Percentiles rank a stretch among this genome's conserved stretches.
Conservation (phyloP, 768 basidiomycete species). For the Tylopilus vinaceipallidus region DNA sequence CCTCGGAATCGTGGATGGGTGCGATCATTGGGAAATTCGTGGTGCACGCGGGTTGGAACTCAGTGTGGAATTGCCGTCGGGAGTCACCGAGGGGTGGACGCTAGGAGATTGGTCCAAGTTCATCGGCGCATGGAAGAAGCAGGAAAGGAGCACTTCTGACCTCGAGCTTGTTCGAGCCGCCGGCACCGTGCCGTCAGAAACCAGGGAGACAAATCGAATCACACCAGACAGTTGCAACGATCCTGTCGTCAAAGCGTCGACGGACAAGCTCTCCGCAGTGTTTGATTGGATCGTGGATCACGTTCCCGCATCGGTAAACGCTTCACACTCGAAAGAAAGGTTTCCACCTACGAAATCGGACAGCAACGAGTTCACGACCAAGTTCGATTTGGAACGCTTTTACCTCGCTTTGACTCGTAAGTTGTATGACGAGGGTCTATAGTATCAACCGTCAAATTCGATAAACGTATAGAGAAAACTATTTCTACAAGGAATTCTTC, state of each 20-base stretch:
- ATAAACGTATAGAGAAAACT: background rate
- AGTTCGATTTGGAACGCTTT: slow-evolving; percentile 83
- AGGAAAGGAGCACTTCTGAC: slow-evolving; percentile 43
- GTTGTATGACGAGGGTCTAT: slow-evolving; percentile 91
- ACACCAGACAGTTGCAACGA: slow-evolving; percentile 41
- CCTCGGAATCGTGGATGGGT: slow-evolving; percentile 82
- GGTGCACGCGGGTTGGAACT: slow-evolving; percentile 80
- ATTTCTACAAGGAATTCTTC: background rate
- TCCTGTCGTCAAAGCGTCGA: slow-evolving; percentile 60
- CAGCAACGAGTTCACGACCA: slow-evolving; percentile 55
- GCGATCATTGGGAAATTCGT: slow-evolving; percentile 96
- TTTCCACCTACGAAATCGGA: slow-evolving; percentile 20
- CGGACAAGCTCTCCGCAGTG: slow-evolving; percentile 69
- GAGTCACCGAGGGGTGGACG: slow-evolving; percentile 42
- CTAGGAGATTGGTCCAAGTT: slow-evolving; percentile 61
- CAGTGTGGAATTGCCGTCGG: slow-evolving; percentile 57
- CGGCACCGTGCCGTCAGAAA: slow-evolving; percentile 7
- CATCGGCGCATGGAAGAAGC: slow-evolving; percentile 58
- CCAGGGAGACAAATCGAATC: slow-evolving; percentile 15
- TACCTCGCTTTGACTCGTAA: slow-evolving; percentile 87
- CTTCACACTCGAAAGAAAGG: slow-evolving; percentile 22
- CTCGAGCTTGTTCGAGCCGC: slow-evolving; percentile 28
- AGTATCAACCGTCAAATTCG: slow-evolving; percentile 1
- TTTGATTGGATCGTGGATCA: slow-evolving; percentile 81
- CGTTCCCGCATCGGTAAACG: slow-evolving; percentile 41